Conservation (phyloP, 176 grass and related monocot species). For the Aegilops umbellulata region DNA sequence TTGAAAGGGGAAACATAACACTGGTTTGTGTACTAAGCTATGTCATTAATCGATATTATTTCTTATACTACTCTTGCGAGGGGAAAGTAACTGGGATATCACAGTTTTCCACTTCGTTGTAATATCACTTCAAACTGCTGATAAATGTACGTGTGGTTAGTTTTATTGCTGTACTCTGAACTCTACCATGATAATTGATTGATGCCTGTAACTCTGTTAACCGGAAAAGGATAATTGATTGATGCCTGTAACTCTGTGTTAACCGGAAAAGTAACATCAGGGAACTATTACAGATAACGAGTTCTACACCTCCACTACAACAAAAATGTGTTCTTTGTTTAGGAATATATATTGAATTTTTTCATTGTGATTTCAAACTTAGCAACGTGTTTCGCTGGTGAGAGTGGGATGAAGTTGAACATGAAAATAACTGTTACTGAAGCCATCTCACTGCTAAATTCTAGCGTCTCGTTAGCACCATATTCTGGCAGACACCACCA, state of each 20-base stretch:
- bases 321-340: not conserved
- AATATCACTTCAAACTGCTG: constrained; percentile 18
- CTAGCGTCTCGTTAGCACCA: not conserved
- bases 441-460: not conserved
- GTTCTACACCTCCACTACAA: not conserved
- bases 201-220: not conserved
- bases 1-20: constrained; percentile 1
- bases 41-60: constrained; percentile 51
- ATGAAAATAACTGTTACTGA: not conserved
- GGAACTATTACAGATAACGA: not conserved
- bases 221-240: not conserved
- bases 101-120: constrained; percentile 33
- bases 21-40: constrained; percentile 63
- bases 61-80: constrained; percentile 27
- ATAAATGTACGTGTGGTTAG: constrained; percentile 27
- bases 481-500: not conserved
- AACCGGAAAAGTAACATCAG: not conserved
- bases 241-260: not conserved
- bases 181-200: not conserved
- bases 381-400: not conserved
- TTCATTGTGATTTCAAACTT: not conserved
- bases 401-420: not conserved
- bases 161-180: constrained; percentile 3
- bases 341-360: not conserved
- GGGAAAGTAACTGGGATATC: not conserved